phyloP scores from a whole-genome alignment of 306 rosid genomes.

The Fragaria ananassa region DNA sequence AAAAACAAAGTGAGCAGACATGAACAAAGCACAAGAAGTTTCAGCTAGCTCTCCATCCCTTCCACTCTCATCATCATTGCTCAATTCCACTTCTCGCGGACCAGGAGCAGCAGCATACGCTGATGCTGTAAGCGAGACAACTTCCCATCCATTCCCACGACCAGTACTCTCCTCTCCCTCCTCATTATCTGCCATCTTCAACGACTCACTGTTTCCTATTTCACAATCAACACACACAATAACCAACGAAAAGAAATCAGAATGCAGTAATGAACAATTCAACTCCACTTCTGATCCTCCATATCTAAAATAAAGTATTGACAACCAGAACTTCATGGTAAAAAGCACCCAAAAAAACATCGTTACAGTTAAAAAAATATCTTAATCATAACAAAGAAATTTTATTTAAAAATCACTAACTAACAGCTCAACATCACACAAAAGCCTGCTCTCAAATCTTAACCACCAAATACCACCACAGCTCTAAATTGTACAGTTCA shows the following conservation, averaged over 20 bases:
- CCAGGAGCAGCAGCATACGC: conserved; percentile 91
- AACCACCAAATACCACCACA: background rate
- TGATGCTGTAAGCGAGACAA: conserved; percentile 89
- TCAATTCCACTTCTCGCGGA: conserved; percentile 48
- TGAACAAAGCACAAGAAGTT: conserved; percentile 73
- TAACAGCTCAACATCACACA: background rate
- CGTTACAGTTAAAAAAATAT: fast-evolving
- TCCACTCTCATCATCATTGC: conserved; percentile 40
- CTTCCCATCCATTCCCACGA: conserved; percentile 96
- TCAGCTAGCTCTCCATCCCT: conserved; percentile 50
- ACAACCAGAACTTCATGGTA: background rate
- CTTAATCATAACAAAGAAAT: background rate
- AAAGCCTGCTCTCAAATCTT: background rate
- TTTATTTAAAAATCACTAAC: background rate
- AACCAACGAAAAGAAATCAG: background rate
- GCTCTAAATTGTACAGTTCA: background rate
- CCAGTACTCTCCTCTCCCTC: conserved; percentile 58
- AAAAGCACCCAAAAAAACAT: background rate
- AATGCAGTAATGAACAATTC: background rate
- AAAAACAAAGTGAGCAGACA: conserved; percentile 89
- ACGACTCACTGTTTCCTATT: conserved; percentile 2
- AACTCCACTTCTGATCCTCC: background rate
- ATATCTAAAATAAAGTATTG: background rate
- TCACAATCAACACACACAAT: background rate
- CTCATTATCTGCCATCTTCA: conserved; percentile 69